Conservation (phyloP, 192 early-diverging fungal species). For the Bifiguratus adelaidae region DNA sequence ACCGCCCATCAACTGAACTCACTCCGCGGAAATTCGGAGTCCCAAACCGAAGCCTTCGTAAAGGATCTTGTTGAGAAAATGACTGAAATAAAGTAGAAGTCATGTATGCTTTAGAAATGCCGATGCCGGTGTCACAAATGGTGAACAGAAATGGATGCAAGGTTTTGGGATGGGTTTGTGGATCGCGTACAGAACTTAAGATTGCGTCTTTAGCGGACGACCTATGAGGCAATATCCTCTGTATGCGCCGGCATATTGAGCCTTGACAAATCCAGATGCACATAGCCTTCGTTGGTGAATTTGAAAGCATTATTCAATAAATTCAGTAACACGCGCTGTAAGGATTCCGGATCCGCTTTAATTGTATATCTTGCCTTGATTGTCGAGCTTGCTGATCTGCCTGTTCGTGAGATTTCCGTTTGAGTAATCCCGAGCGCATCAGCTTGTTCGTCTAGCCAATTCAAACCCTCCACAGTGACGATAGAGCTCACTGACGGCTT, state of each 20-base stretch:
- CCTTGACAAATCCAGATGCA: constrained; percentile 29
- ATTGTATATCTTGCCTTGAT: too few species aligned
- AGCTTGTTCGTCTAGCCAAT: too few species aligned
- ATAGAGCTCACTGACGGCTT: too few species aligned
- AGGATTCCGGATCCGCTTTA: too few species aligned
- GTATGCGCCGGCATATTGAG: constrained; percentile 7
- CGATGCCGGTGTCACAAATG: constrained; percentile 31
- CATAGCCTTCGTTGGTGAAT: constrained; percentile 35
- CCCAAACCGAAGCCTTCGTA: constrained; percentile 37
- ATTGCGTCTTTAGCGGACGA: too few species aligned
- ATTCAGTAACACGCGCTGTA: too few species aligned
- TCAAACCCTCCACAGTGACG: too few species aligned
- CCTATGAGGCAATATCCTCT: too few species aligned
- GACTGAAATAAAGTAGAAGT: constrained; percentile 26
- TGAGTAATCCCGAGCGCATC: too few species aligned
- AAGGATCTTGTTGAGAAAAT: constrained; percentile 36
- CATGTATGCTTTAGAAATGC: constrained; percentile 29
- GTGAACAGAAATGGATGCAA: constrained; percentile 27
- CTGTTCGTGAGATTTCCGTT: too few species aligned
- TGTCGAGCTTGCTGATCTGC: too few species aligned
- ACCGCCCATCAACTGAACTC: constrained; percentile 31
- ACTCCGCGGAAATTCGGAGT: constrained; percentile 23
- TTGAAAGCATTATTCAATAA: constrained; percentile 45
- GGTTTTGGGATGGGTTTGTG: not conserved
- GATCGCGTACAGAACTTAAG: constrained; percentile 2